Evolutionary conservation across 2,329 filamentous ascomycete species (phyloP), one percentile per base, ranked within the genome.

Genomic region (Parastagonospora nodorum): DNA sequence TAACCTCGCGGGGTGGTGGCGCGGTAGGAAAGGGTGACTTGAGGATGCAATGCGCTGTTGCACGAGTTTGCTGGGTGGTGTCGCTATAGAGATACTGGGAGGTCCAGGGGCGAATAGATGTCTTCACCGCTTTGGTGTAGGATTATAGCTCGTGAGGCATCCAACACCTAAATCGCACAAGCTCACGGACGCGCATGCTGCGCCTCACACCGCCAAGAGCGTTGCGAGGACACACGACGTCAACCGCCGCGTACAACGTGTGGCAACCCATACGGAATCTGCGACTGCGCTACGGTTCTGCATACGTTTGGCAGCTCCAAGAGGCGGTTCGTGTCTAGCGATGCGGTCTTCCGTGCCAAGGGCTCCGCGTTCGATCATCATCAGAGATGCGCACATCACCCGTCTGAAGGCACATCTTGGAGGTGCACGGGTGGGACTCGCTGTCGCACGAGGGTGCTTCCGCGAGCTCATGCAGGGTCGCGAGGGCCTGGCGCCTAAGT

Each of bases 201-300:
- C 58, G 60, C 57, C 55, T 59, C 59, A 41, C 29, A 41, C 29
- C 52, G 60, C 61, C 63, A 64, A 64, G 61, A 50, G 31, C 44
- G 48, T 53, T 43, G 35, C 44, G 51, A 35, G 42, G 41, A 31
- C 54, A 35, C 41, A 48, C 48, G 50, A 66, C 61, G 63, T 64
- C 50, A 63, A 66, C 56, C 47, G 59, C 61, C 59, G 59, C 61
- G 63, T 64, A 61, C 50, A 48, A 47, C 54, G 24, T 50, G 47
- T 58, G 54, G 50, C 54, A 46, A 37, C 35, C 50, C 30, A 12
- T 37, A 28, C n/a, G n/a, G 24, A 37, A 45, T n/a, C n/a, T 6
- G 7, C 4, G 30, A 32, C 5, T 27, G 27, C n/a, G 5, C 19
- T 24, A 24, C 19, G 19, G 3, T 24, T 42, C 35, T 46, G 42